Base-by-base conservation (phyloP, 75 land plant genomes). In the Chamaecyparis obtusa region DNA sequence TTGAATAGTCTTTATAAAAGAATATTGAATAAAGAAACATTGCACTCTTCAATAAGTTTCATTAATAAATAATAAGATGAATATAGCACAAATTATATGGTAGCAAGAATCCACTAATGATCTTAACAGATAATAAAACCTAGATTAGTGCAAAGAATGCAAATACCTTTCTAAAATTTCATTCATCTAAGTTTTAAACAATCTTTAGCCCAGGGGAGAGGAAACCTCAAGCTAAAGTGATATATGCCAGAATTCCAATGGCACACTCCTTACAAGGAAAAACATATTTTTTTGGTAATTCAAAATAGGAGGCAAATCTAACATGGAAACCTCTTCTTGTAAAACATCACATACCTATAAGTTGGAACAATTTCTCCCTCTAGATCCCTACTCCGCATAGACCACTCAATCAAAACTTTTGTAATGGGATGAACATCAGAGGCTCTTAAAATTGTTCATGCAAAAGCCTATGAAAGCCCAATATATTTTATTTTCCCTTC, bases 401-500 rank as follows among this genome's bases (percentile, higher is more conserved):
- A 95, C 92, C 94, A 95, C 81, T 94, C 96, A 85, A 94, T 85
- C 87, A 92, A 92, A 33, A 92, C 13, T 32, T 90, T 90, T 44
- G 90, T 92, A 11, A 94, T 86, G 48, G 95, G 95, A 87, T 94
- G 95, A 82, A 94, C 92, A 24, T 87, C 92, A 91, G 92, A 88
- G 8, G 95, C 94, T 27, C 93, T 88, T 85, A 93, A 88, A 48
- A 95, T 93, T 33, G 93, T 92, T 15, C 93, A 89, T n/a, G 91
- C 85, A 15, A 89, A 93, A 0, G 96, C 95, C 82, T 95, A 94
- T 11, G 94, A 95, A 41, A 95, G 84, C 0, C 94, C 94, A 55
- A 95, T 83, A 60, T 94, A 95, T 85, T 93, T 93, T 6, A 95
- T 87, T 88, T 95, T 95, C n/a, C 95, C 95, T 78, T 94, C 95